Percentiles rank a stretch among this genome's conserved stretches.
phyloP scores from a whole-genome alignment of 768 basidiomycete species.

The Rhodotorula graminis region DNA sequence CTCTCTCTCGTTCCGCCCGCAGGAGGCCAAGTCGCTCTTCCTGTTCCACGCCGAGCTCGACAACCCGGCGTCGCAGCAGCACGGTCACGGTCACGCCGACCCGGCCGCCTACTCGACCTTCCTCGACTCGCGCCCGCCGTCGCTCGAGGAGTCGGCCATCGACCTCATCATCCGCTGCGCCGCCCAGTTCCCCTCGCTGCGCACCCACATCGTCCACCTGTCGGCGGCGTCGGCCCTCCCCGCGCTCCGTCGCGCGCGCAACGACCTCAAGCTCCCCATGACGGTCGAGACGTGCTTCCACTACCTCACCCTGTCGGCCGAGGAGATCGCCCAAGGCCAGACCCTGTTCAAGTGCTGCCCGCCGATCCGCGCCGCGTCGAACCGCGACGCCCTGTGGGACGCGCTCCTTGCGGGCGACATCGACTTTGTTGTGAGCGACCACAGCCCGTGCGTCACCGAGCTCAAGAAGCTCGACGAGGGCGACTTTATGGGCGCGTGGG shows the following conservation, averaged over 20 bases:
- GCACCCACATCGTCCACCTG: slow-evolving; percentile 92
- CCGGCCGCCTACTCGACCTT: slow-evolving; percentile 70
- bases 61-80: slow-evolving; percentile 15
- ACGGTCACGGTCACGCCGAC: slow-evolving; percentile 45
- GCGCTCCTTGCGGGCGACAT: slow-evolving; percentile 77
- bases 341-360: slow-evolving; percentile 95
- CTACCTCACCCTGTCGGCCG: slow-evolving; percentile 74
- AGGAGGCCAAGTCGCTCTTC: slow-evolving; percentile 68
- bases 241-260: slow-evolving; percentile 63
- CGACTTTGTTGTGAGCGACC: slow-evolving; percentile 91
- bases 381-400: slow-evolving; percentile 72
- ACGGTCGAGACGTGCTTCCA: slow-evolving; percentile 98
- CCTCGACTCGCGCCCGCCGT: slow-evolving; percentile 73
- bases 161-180: slow-evolving; percentile 66
- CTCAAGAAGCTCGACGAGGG: slow-evolving; percentile 71
- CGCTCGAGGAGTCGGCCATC: slow-evolving; percentile 76
- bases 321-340: slow-evolving; percentile 65
- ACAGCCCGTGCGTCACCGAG: slow-evolving; percentile 61
- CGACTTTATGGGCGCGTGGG: slow-evolving; percentile 86
- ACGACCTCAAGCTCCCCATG: slow-evolving; percentile 58
- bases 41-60: slow-evolving; percentile 87
- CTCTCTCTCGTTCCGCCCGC: neutral
- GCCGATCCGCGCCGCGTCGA: slow-evolving; percentile 70
- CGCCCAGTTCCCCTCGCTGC: slow-evolving; percentile 59
- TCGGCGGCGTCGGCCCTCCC: slow-evolving; percentile 79